A percentile compares a stretch with the other conserved stretches of the same genome.
Conservation (phyloP, 169 alveolate species). For the Theileria equi region DNA sequence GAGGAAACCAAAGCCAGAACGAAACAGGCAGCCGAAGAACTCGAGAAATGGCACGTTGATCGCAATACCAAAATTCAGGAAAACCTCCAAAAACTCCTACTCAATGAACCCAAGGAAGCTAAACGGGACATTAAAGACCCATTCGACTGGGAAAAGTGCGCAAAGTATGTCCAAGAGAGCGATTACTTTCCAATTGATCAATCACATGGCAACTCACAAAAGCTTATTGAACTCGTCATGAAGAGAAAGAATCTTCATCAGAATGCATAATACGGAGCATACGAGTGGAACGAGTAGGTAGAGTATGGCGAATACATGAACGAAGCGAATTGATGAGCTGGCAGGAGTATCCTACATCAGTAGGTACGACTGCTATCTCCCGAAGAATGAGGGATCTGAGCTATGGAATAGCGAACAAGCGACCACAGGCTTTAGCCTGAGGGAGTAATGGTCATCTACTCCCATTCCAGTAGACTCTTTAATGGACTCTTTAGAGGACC, state of each 20-base stretch:
- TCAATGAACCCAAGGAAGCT: not conserved
- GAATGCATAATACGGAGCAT: not conserved
- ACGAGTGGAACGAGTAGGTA: not conserved
- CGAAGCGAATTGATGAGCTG: no score
- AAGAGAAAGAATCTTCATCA: conserved; percentile 8
- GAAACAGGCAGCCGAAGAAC: conserved; percentile 32
- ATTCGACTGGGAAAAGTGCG: conserved; percentile 43
- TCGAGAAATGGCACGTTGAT: conserved; percentile 34
- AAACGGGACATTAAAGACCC: not conserved
- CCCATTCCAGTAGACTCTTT: no score
- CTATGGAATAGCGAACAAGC: no score
- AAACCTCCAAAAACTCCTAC: not conserved
- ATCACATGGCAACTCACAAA: conserved; percentile 25
- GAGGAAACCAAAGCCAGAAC: conserved; percentile 30
- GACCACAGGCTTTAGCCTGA: no score
- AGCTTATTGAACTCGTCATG: conserved; percentile 44
- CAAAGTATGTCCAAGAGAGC: conserved; percentile 19
- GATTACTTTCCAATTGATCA: conserved; percentile 41
- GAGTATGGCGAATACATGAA: no score
- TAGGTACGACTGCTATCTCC: no score
- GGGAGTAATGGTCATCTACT: no score
- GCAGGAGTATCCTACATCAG: no score
- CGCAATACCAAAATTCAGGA: conserved; percentile 41
- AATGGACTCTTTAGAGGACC: no score
- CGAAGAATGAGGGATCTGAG: no score